Conservation (phyloP, 495 filamentous ascomycete genomes). For the Neurospora tetraspora region DNA sequence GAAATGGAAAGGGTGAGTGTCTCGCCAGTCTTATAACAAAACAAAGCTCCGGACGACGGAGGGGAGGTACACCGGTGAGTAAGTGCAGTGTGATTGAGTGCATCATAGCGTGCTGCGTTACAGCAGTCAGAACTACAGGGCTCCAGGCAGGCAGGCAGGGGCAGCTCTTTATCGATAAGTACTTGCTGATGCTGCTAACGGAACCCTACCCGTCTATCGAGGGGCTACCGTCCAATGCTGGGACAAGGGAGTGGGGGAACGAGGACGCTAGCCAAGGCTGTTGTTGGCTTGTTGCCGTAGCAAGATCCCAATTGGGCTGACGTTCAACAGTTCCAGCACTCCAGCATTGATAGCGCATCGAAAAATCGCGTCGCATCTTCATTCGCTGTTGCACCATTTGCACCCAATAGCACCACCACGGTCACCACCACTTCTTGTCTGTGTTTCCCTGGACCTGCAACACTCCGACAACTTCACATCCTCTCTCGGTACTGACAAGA, state of each 20-base stretch:
- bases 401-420: neutral
- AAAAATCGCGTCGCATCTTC: neutral
- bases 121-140: neutral
- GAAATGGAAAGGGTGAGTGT: neutral
- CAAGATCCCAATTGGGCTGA: neutral
- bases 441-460: neutral
- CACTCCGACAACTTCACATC: neutral
- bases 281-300: neutral
- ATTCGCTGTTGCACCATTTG: neutral
- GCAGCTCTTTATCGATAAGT: neutral
- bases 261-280: neutral
- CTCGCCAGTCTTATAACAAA: neutral
- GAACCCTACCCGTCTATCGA: neutral
- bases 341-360: neutral
- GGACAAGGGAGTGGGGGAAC: neutral
- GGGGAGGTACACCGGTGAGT: neutral
- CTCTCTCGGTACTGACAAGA: neutral
- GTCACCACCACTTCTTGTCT: neutral
- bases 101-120: neutral
- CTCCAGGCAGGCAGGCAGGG: neutral
- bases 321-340: neutral
- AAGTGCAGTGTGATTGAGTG: neutral
- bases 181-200: neutral
- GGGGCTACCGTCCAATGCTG: neutral
- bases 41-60: neutral